Base-by-base conservation (phyloP, 768 basidiomycete genomes). In the Piloderma croceum region DNA sequence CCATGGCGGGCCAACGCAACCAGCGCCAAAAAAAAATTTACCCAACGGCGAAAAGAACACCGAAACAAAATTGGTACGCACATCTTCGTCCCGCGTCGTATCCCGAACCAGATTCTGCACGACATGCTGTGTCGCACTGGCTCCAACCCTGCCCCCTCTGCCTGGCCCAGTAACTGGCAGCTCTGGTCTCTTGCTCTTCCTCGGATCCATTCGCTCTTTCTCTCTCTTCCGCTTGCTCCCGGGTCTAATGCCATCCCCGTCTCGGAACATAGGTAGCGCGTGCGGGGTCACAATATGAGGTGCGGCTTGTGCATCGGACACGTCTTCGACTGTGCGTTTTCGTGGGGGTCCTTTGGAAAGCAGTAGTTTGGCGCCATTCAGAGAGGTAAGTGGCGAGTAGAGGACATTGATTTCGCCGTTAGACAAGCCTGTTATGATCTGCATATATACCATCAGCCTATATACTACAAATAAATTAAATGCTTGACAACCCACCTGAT, bases 121-220 rank as follows among this genome's bases (percentile, higher is more conserved):
- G 49, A 98, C 78, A 58, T 97, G 92, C 53, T 97, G 93, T 36
- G 91, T 97, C 13, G 94, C 94, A 66, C 90, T 93, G 24, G 91
- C 91, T 29, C 96, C 96, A 29, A 99, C 88, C 29, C 96, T 70
- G 39, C 96, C 96, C 17, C 96, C 96, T 53, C 76, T 77, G 39
- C 96, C 96, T 10, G 91, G 92, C 10, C 96, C 96, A 47, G 74
- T 83, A 39, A 99, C 81, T 20, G 96, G 96, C 53, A 94, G 70
- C 57, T 91, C 90, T 17, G 96, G 96, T 49, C 92, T 76, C 54
- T 77, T 77, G 64, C 89, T 91, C 76, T 96, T 96, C 55, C 87
- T 76, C 31, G 89, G 85, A 65, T 96, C 90, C 72, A 77, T 63
- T 48, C 89, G 68, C 48, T 90, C 89, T 66, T 84, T 91, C 51